These are phyloP conservation scores for Cryoendolithus antarcticus DNA, from an alignment of 2,329 filamentous ascomycete species.

Conservation along the genomic window DNA sequence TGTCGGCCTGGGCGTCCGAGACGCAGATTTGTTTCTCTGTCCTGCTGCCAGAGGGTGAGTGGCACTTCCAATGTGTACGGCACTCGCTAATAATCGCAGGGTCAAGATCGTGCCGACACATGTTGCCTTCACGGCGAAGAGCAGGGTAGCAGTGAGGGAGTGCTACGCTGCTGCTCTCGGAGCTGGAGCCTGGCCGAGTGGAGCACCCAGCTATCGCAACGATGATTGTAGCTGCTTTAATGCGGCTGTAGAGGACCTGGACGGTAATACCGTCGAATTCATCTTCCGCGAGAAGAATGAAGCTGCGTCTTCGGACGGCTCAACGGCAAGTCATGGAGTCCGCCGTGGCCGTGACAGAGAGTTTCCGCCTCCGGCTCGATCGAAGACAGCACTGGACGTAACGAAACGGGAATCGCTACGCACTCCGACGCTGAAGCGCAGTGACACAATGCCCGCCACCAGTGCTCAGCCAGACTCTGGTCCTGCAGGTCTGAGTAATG, in stretches of 20 bases:
- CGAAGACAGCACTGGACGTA: no score
- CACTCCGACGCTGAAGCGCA: no score
- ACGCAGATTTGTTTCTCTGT: slow-evolving; percentile 52
- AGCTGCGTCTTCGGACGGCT: no score
- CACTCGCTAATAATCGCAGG: slow-evolving; percentile 8
- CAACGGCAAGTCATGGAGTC: no score
- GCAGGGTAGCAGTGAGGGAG: slow-evolving; percentile 51
- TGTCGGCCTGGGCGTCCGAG: slow-evolving; percentile 47
- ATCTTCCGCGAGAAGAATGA: slow-evolving; percentile 40
- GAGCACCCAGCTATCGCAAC: slow-evolving; percentile 42
- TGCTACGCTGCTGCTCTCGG: slow-evolving; percentile 61
- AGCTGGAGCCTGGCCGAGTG: slow-evolving; percentile 49
- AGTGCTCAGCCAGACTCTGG: no score
- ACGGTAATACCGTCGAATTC: slow-evolving; percentile 75
- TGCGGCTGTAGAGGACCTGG: slow-evolving; percentile 58
- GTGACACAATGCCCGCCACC: no score
- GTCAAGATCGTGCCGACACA: slow-evolving; percentile 19
- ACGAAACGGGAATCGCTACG: no score
- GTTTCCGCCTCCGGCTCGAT: no score
- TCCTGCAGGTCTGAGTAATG: no score
- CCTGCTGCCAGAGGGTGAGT: slow-evolving; percentile 47
- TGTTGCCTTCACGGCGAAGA: slow-evolving; percentile 53
- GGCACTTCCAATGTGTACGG: slow-evolving; percentile 4
- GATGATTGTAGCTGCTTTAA: slow-evolving; percentile 46
- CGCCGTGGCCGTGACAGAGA: no score